Evolutionary conservation across 495 filamentous ascomycete genomes (phyloP), one percentile per base, ranked within the genome.

Genomic region (Podospora pseudopauciseta): DNA sequence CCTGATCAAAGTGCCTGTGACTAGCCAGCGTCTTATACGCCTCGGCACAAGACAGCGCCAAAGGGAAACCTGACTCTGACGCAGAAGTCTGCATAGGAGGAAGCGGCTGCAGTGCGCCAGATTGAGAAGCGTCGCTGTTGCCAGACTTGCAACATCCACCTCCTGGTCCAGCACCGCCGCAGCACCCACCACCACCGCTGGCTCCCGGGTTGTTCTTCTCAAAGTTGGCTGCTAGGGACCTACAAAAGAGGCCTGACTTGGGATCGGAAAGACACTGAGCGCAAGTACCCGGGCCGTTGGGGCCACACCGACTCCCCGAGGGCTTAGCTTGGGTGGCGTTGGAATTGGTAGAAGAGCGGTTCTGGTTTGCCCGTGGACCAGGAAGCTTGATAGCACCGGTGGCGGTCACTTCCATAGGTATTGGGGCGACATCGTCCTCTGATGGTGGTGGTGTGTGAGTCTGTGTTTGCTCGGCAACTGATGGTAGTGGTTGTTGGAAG

Each of bases 201-300:
- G 65, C 63, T 59, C 26, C 72, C 5, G 65, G 66, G 30, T 71
- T 72, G 62, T 78, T 76, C 58, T 79, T 75, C 70, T 82, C 74
- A 74, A 86, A 78, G 78, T 82, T 87, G 69, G 90, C 90, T 67
- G 92, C 92, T 20, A 96, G 85, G 44, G 89, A 91, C 71, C 91
- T 91, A 80, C 92, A 96, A 82, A 96, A 96, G 68, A 94, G 85
- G 16, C 89, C 91, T 27, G 92, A 91, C 70, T 87, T 87, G 1
- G 92, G 90, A 76, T 95, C 90, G 6, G 86, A 82, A 39, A 87
- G 85, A 74, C 92, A 96, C 76, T 94, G 90, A 4, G 87, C 84
- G 73, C 92, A 96, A 26, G 90, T 90, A 13, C 92, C 92, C 1
- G 92, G 92, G 0, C 91, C 88, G 67, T 90, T 89, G 64, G 84